Evolutionary conservation across 2,329 filamentous ascomycete genomes (phyloP), one percentile per base, ranked within the genome.

Genomic region (Ascocoryne sarcoides): DNA sequence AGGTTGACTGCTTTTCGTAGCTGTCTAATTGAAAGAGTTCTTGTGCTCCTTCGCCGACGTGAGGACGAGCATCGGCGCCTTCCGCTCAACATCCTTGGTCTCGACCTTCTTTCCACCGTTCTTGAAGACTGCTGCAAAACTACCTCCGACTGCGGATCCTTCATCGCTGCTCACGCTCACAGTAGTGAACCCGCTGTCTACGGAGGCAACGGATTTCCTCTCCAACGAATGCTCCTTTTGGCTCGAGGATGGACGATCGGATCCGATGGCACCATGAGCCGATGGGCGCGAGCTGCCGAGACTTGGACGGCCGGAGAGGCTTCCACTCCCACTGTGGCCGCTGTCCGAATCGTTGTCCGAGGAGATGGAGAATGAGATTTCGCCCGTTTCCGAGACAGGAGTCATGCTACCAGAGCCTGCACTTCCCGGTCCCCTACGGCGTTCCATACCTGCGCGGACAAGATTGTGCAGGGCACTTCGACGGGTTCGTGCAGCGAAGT

Each of bases 21-120:
- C 29, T 35, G 32, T 48, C 67, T 68, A 81, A 58, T 73, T 74
- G 59, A 76, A 63, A 44, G 73, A 68, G 64, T 75, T 82, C 73
- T 87, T 93, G 63, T 88, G 84, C 76, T 94, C 95, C 70, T 94
- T 88, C 47, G 80, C 83, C 61, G 81, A 89, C 51, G 84, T 89
- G 51, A 95, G 74, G 51, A 95, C 83, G 59, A 95, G 77, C 71
- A 88, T 82, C 39, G 87, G 83, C 53, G 83, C 84, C 70, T 82
- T 89, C 65, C 87, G 85, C 64, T 86, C 79, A 44, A 73, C 70
- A 49, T 75, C 71, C 37, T 65, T 63, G 31, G 66, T 67, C 54
- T 78, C 71, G 48, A 74, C 64, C 62, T 79, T 73, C 65, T 68
- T 62, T 35, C 65, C 62, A 58, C 69, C 69, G 41, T 76, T 73